Percentiles rank a stretch among this genome's conserved stretches.
These are phyloP conservation scores for Hortiboletus flavorubellus DNA, from an alignment of 768 basidiomycete species.

Conservation along the genomic window DNA sequence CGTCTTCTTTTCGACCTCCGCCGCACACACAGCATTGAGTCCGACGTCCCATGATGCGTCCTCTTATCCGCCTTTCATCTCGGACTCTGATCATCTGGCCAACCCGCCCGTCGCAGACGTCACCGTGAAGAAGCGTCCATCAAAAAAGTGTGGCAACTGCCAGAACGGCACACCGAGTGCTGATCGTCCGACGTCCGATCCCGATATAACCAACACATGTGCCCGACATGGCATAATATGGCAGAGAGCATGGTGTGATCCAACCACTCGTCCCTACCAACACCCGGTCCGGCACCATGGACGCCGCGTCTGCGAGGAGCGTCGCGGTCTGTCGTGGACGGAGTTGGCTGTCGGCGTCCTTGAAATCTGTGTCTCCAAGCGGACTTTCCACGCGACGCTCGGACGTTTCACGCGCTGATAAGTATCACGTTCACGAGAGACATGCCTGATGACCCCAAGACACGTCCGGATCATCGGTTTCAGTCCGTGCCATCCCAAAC, in stretches of 20 bases:
- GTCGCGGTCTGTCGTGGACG: not conserved
- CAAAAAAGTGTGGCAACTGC: not conserved
- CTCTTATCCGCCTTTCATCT: constrained; percentile 13
- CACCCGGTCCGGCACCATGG: not conserved
- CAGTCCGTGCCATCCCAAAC: not conserved
- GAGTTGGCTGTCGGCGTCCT: too few species aligned
- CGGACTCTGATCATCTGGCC: constrained; percentile 28
- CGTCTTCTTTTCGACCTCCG: constrained; percentile 10
- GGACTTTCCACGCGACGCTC: constrained; percentile 17
- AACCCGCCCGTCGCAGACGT: constrained; percentile 6
- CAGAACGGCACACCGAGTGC: not conserved
- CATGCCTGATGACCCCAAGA: not conserved
- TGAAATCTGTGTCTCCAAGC: not conserved
- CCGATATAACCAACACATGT: constrained; percentile 9
- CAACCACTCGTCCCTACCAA: not conserved
- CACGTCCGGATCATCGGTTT: constrained; percentile 15
- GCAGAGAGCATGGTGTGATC: not conserved
- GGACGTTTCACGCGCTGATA: constrained; percentile 21
- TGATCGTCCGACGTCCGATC: constrained; percentile 18
- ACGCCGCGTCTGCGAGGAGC: constrained; percentile 11
- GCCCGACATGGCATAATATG: not conserved
- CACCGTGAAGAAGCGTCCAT: not conserved
- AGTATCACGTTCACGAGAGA: not conserved
- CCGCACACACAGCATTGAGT: not conserved
- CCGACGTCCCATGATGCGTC: not conserved